A percentile compares a stretch with the other conserved stretches of the same genome.
Conservation (phyloP, 2,329 filamentous ascomycete species). For the Gremmenia infestans region DNA sequence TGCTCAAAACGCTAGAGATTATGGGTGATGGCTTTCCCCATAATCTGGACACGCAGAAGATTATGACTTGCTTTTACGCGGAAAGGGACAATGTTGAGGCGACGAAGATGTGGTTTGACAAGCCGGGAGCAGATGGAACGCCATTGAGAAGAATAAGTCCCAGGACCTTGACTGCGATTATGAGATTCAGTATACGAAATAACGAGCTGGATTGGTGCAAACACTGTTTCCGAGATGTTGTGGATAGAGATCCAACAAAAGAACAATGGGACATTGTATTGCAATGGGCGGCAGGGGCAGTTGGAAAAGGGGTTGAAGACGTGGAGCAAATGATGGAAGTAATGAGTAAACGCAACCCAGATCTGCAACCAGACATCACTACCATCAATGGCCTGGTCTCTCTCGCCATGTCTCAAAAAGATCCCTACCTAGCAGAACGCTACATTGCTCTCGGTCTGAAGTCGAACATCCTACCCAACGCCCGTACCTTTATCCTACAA, state of each 20-base stretch:
- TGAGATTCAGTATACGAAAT: conserved; percentile 57
- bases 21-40: conserved; percentile 46
- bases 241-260: conserved; percentile 43
- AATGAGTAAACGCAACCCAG: conserved; percentile 49
- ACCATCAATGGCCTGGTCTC: conserved; percentile 75
- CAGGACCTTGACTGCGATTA: conserved; percentile 47
- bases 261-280: conserved; percentile 67
- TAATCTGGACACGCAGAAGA: conserved; percentile 42
- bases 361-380: conserved; percentile 55
- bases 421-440: conserved; percentile 68
- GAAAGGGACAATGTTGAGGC: conserved; percentile 50
- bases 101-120: conserved; percentile 64
- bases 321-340: conserved; percentile 67
- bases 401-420: conserved; percentile 63
- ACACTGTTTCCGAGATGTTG: conserved; percentile 45
- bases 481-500: conserved; percentile 66
- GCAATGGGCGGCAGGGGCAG: conserved; percentile 66
- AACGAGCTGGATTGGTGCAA: conserved; percentile 58
- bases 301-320: conserved; percentile 66
- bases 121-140: conserved; percentile 37
- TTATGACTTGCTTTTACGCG: conserved; percentile 60
- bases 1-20: conserved; percentile 51
- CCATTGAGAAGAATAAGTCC: conserved; percentile 27
- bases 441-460: conserved; percentile 64
- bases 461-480: conserved; percentile 61